These are phyloP conservation scores for Fraxinus excelsior DNA, from an alignment of 257 asterid genomes.

Conservation along the genomic window DNA sequence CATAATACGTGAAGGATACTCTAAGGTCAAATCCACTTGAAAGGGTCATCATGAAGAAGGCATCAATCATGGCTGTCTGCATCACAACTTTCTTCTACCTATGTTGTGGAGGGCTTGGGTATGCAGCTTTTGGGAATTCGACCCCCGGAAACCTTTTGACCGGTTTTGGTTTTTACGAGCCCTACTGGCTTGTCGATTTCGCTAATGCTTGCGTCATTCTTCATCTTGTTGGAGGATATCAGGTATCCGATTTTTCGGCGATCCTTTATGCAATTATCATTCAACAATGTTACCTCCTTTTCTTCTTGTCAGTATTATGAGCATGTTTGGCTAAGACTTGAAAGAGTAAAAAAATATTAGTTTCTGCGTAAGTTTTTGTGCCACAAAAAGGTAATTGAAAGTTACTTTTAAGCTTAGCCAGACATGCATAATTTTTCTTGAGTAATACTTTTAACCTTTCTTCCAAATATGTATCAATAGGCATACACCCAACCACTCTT, in stretches of 20 bases:
- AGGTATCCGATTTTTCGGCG: constrained; percentile 20
- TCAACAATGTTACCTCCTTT: no score
- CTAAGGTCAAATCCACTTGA: constrained; percentile 69
- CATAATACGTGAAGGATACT: constrained; percentile 56
- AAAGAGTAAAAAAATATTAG: no score
- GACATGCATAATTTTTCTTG: no score
- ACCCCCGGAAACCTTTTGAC: constrained; percentile 88
- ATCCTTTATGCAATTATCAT: no score
- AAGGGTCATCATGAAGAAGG: constrained; percentile 68
- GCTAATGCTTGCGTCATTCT: constrained; percentile 82
- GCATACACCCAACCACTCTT: constrained; percentile 72
- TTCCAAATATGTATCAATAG: constrained; percentile 26
- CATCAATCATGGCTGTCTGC: constrained; percentile 50
- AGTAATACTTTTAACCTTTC: constrained; percentile 34
- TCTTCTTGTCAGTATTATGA: no score
- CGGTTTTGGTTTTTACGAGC: constrained; percentile 77
- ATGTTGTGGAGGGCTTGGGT: constrained; percentile 91
- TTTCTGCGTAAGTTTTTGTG: no score
- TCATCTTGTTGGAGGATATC: constrained; percentile 84
- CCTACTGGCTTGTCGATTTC: constrained; percentile 80
- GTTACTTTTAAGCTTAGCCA: no score
- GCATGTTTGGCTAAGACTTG: no score
- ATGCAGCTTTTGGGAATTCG: constrained; percentile 82
- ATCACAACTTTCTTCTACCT: constrained; percentile 67
- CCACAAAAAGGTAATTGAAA: no score